Evolutionary conservation across 106 monocot species (phyloP).

Genomic region (Acorus gramineus): DNA sequence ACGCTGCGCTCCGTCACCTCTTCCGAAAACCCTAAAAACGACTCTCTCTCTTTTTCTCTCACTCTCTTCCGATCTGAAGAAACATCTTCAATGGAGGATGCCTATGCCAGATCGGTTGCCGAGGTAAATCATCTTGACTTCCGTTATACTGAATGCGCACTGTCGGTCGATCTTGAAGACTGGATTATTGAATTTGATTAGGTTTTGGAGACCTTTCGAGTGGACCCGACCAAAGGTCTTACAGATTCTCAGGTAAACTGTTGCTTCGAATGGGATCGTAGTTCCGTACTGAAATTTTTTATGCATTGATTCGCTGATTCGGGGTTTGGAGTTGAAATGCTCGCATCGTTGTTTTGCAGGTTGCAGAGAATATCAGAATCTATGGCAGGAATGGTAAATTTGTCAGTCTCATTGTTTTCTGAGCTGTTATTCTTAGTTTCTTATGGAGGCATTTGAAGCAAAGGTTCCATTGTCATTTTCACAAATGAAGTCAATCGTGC

Average conservation of each 20-base stretch:
- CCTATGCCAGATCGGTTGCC: conserved; percentile 76
- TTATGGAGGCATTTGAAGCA: too few species aligned
- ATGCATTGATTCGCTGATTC: background rate
- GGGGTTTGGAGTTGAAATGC: background rate
- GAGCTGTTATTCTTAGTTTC: too few species aligned
- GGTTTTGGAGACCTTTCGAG: conserved; percentile 80
- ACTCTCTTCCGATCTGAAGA: too few species aligned
- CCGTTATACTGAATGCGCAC: background rate
- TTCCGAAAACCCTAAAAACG: too few species aligned
- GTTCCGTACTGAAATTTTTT: background rate
- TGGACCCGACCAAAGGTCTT: conserved; percentile 85
- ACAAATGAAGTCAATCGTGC: too few species aligned
- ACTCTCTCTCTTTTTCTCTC: too few species aligned
- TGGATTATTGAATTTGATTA: conserved; percentile 5
- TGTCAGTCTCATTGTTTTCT: conserved; percentile 3
- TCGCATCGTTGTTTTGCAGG: conserved; percentile 23
- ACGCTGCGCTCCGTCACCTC: too few species aligned
- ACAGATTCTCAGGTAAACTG: conserved; percentile 62
- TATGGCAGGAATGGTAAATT: conserved; percentile 74
- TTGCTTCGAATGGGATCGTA: background rate
- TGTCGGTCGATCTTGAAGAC: background rate
- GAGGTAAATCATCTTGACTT: conserved; percentile 34
- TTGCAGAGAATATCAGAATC: conserved; percentile 51
- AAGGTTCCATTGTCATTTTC: too few species aligned
- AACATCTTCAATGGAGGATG: conserved; percentile 58